Evolutionary conservation across 1,139 yeast genomes (phyloP), one percentile per base, ranked within the genome.

Genomic region (Hanseniaspora gamundiae): DNA sequence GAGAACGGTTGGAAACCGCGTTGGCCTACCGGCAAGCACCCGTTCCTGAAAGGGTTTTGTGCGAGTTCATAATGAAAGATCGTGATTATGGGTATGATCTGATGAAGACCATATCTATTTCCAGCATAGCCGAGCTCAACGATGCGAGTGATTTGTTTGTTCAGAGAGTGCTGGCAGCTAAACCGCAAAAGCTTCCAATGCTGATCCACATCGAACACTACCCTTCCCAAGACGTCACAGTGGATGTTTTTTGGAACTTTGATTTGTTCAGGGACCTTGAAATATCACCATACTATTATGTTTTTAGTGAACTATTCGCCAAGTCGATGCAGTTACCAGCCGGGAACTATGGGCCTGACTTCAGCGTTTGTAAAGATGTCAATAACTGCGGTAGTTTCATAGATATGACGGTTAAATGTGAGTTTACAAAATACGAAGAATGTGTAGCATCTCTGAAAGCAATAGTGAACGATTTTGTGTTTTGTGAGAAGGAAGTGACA

Each of bases 181-280:
- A 68, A 0, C 75, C 76, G 5, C 48, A 50, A 1, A 64, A 68
- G 31, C 69, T 77, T 50, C 83, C 86, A 9, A 58, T 84, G 39
- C 77, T 74, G 50, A 59, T 83, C 44, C 86, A 83, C 55, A 73
- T 80, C 56, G 94, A 86, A 60, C 72, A 77, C 48, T 78, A 73
- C 57, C 69, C 74, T 46, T 81, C 94, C 1, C 76, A 79, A 54
- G 86, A 85, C 58, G 73, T 81, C 11, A 73, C 79, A 3, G 68
- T 83, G 22, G 70, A 74, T 46, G 53, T 83, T 14, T 62, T 79
- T 16, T 61, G 80, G 57, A 74, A 88, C 0, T 72, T 87, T 0
- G 64, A 71, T 11, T 67, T 60, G 19, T 65, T 83, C 3, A 76
- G 75, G 26, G 26, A 24, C 26, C 9, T 24, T 6, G 26, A 24